Conservation (phyloP, 257 asterid species). For the Solanum commersonii region DNA sequence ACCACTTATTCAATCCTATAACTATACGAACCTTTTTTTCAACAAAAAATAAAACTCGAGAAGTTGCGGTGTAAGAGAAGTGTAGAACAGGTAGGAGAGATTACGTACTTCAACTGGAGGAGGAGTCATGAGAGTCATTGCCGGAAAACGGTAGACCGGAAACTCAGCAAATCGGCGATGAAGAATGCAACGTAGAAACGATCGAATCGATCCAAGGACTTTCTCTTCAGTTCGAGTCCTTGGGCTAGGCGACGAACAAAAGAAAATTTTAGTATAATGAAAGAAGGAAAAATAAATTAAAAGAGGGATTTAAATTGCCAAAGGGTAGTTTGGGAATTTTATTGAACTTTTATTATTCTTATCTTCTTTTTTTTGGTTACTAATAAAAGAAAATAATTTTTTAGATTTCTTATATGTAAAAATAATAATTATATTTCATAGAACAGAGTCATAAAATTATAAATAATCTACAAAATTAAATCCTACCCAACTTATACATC, state of each 20-base stretch:
- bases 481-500: not conserved
- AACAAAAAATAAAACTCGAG: not conserved
- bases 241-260: not conserved
- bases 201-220: slow-evolving; percentile 1
- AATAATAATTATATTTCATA: not conserved
- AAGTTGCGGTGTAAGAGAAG: not conserved
- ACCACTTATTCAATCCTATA: not conserved
- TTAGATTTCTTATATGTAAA: not conserved
- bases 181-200: not conserved
- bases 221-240: not conserved
- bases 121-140: not conserved
- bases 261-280: not conserved
- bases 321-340: not conserved
- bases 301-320: not conserved
- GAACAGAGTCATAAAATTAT: not conserved
- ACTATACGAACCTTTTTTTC: not conserved
- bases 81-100: not conserved
- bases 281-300: not conserved
- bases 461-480: not conserved
- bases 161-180: not conserved
- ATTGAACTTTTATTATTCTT: not conserved
- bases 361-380: not conserved
- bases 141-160: not conserved
- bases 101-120: not conserved
- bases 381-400: not conserved